Percentiles rank a stretch among this genome's conserved stretches.
Evolutionary conservation across 306 rosid species (phyloP).

Genomic region (Neltuma alba): DNA sequence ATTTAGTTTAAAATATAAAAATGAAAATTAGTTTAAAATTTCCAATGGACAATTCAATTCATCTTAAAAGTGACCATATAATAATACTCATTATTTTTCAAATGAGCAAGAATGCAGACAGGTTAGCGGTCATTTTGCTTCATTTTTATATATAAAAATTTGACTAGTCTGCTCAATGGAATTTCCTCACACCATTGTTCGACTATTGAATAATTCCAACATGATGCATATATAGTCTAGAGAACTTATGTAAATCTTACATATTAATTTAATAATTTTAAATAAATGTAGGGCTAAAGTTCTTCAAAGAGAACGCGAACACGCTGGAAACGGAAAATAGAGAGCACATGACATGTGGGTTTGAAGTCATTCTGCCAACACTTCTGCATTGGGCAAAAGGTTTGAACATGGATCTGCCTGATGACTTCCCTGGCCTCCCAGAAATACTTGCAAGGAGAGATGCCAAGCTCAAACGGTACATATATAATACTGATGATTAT

Average conservation of each 20-base stretch:
- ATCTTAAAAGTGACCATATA: neutral
- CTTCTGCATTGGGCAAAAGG: conserved; percentile 48
- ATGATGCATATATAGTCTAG: neutral
- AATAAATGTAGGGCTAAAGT: conserved; percentile 42
- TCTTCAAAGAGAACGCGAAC: conserved; percentile 44
- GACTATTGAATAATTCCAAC: neutral
- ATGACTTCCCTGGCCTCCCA: conserved; percentile 44
- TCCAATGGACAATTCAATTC: too few relatives aligned
- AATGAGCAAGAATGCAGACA: neutral
- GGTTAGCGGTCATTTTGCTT: neutral
- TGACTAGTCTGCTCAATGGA: neutral
- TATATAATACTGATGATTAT: too few relatives aligned
- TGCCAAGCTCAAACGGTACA: conserved; percentile 51
- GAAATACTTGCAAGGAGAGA: conserved; percentile 49
- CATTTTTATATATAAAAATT: neutral
- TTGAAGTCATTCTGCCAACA: conserved; percentile 66
- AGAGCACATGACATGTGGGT: conserved; percentile 70
- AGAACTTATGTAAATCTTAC: too few relatives aligned
- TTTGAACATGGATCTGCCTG: conserved; percentile 43
- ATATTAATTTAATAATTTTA: too few relatives aligned
- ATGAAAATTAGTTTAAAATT: too few relatives aligned
- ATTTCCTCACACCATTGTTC: neutral
- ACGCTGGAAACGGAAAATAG: conserved; percentile 54
- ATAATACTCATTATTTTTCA: neutral
- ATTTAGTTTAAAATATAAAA: too few relatives aligned